Evolutionary conservation across 257 asterid genomes (phyloP).

Genomic region (Solanum medicagineum): DNA sequence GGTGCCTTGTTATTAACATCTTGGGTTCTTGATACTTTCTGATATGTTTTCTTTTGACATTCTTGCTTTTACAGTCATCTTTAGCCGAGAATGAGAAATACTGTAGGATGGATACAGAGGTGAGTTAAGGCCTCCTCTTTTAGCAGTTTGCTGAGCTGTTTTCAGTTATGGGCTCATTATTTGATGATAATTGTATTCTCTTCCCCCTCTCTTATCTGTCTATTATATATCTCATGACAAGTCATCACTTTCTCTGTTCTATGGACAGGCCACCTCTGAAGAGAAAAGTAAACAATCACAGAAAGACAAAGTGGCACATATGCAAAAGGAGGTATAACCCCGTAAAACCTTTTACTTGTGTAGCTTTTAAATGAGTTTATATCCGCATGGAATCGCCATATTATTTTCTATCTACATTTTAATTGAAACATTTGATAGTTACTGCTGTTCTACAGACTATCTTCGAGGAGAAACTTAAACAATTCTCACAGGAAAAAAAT

Average conservation of each 20-base stretch:
- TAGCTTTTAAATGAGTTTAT: neutral
- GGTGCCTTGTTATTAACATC: neutral
- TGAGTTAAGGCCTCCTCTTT: conserved; percentile 8
- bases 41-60: neutral
- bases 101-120: conserved; percentile 35
- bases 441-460: conserved; percentile 23
- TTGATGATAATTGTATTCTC: neutral
- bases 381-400: neutral
- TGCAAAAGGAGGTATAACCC: conserved; percentile 32
- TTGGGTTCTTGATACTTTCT: neutral
- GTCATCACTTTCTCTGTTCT: conserved; percentile 17
- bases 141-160: neutral
- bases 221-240: neutral
- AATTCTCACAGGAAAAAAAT: conserved; percentile 34
- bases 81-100: conserved; percentile 26
- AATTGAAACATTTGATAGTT: neutral
- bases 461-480: conserved; percentile 36
- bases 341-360: neutral
- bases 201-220: neutral
- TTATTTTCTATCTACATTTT: neutral
- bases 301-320: conserved; percentile 29
- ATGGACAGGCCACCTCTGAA: conserved; percentile 29
- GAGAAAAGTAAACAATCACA: conserved; percentile 30
- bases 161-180: neutral
- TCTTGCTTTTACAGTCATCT: conserved; percentile 10